Evolutionary conservation across 768 basidiomycete genomes (phyloP), one percentile per base, ranked within the genome.

Genomic region (Lentinus brumalis): DNA sequence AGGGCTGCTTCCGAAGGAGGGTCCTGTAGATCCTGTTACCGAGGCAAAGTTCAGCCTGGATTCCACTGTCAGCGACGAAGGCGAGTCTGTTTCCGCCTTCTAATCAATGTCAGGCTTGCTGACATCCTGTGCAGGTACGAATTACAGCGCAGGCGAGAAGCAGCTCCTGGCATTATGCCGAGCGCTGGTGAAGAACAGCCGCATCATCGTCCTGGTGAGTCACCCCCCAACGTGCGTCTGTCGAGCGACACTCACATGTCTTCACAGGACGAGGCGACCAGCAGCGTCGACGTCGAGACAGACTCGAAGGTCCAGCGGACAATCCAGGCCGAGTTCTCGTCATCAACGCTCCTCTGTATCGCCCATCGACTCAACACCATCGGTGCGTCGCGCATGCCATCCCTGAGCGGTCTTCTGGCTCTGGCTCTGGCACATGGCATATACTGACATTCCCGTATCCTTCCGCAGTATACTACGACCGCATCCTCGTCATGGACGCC

Each of bases 231-330:
- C 3, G n/a, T 18, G 9, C 16, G 18, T 26, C 21, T 42, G 89
- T 45, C 7, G 14, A 3, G 38, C 29, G 50, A 30, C 26, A 39
- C 1, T 30, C 4, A 35, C 35, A 32, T 2, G 46, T 38, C 9
- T 42, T 16, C n/a, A 29, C 53, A 85, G 84, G 86, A 87, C 64
- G 87, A 87, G 73, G 92, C 92, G 6, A 93, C 91, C 5, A 91
- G 89, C 61, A 91, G 87, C 67, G 91, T 93, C 54, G 91, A 92
- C 70, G 89, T 94, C 67, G 87, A 85, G 30, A 94, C 94, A 46
- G 94, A 96, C 67, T 83, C 89, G 5, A 94, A 94, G 75, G 94
- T 96, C 52, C 94, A 96, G 71, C 77, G 83, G 35, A 89, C 93
- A 0, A 95, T 97, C 46, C 80, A 93, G 11, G 86, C 88, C 63